Evolutionary conservation across 1,284 basidiomycete species (phyloP).

Genomic region (Ustilago tritici): DNA sequence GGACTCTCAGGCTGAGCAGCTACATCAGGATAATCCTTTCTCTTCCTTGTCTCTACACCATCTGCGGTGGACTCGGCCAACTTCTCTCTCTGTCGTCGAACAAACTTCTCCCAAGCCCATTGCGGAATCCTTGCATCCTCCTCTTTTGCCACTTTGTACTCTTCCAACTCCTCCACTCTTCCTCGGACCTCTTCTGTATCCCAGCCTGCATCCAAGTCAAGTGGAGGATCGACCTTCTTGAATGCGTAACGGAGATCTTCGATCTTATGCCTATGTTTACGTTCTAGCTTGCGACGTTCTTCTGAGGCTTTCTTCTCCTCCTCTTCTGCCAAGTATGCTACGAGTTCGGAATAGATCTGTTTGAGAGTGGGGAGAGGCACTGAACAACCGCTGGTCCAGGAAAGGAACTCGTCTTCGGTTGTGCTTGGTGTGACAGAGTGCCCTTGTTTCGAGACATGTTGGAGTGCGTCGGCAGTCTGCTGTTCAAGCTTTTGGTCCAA

Average conservation of each 20-base stretch:
- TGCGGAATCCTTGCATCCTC: constrained; percentile 50
- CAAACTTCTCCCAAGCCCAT: constrained; percentile 65
- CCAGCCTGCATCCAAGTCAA: constrained; percentile 49
- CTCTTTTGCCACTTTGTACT: constrained; percentile 45
- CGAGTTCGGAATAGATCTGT: constrained; percentile 26
- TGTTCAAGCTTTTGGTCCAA: constrained; percentile 86
- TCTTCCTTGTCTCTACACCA: constrained; percentile 16
- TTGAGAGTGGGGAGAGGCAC: constrained; percentile 27
- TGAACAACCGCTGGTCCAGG: constrained; percentile 32
- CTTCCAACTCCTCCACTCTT: constrained; percentile 29
- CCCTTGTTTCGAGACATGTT: constrained; percentile 75
- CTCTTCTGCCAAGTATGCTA: constrained; percentile 36
- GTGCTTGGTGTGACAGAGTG: constrained; percentile 71
- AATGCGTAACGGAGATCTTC: constrained; percentile 96
- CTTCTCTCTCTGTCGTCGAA: constrained; percentile 58
- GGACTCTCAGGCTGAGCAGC: background rate
- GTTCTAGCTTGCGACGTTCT: constrained; percentile 81
- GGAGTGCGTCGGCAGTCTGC: constrained; percentile 77
- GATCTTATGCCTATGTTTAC: constrained; percentile 85
- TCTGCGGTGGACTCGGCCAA: constrained; percentile 9
- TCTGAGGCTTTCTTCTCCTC: constrained; percentile 70
- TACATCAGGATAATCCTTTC: constrained; percentile 20
- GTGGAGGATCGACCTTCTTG: constrained; percentile 83
- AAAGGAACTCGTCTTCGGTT: constrained; percentile 74
- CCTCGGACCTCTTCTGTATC: constrained; percentile 20